phyloP scores from a whole-genome alignment of 305 asterid genomes.

The Fraxinus albicans region DNA sequence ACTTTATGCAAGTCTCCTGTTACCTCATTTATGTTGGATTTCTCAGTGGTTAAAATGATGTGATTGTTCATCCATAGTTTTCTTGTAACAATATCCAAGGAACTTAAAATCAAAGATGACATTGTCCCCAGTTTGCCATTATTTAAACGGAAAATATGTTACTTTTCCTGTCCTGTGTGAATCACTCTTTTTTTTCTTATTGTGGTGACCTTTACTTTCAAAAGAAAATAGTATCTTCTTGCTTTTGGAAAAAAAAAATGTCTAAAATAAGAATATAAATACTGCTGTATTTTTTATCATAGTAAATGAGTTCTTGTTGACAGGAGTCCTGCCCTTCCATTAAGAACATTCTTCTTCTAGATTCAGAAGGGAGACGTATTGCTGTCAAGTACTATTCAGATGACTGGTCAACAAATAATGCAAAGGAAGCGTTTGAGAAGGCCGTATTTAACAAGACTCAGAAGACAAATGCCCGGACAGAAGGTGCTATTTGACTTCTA shows the following conservation, averaged over 20 bases:
- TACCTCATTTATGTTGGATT: background rate
- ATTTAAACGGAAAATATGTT: background rate
- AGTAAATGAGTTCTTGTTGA: conserved; percentile 19
- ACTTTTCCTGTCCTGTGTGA: background rate
- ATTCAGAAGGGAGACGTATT: conserved; percentile 78
- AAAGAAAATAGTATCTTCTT: background rate
- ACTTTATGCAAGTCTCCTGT: background rate
- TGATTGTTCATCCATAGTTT: background rate
- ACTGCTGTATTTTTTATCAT: background rate
- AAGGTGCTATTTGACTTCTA: conserved; percentile 45
- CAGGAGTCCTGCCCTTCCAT: conserved; percentile 73
- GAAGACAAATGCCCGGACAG: conserved; percentile 80
- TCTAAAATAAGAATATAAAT: background rate
- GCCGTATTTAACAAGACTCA: conserved; percentile 73
- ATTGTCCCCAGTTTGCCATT: background rate
- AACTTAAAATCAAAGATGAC: background rate
- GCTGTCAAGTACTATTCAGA: conserved; percentile 82
- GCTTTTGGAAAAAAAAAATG: background rate
- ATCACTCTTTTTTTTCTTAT: background rate
- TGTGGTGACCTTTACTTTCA: background rate
- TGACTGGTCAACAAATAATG: conserved; percentile 76
- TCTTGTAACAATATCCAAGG: background rate
- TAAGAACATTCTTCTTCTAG: conserved; percentile 77
- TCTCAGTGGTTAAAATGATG: background rate
- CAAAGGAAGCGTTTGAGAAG: conserved; percentile 77